Percentiles rank a stretch among this genome's conserved stretches.
Evolutionary conservation across 2,329 filamentous ascomycete species (phyloP).

Genomic region (Pyrenophora seminiperda): DNA sequence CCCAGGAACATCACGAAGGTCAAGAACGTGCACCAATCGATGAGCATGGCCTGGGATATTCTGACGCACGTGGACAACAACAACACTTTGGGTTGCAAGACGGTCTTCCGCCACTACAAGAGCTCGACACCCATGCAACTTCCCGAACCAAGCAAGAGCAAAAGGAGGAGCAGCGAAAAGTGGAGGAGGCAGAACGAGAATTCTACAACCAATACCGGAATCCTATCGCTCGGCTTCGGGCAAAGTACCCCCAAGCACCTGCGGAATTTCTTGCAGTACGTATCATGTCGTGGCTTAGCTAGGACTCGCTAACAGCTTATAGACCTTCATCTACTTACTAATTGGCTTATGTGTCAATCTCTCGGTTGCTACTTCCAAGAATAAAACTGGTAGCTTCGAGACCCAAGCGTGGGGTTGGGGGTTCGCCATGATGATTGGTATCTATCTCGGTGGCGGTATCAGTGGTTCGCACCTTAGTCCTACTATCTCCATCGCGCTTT

Average conservation of each 20-base stretch:
- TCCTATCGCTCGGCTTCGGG: slow-evolving; percentile 57
- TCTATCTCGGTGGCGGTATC: slow-evolving; percentile 54
- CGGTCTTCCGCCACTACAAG: slow-evolving; percentile 48
- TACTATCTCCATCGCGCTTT: slow-evolving; percentile 51
- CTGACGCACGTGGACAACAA: slow-evolving; percentile 12
- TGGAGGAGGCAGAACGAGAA: slow-evolving; percentile 53
- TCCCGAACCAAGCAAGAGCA: slow-evolving; percentile 43
- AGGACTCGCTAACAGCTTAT: background rate
- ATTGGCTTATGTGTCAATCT: slow-evolving; percentile 59
- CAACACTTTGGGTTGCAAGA: slow-evolving; percentile 53
- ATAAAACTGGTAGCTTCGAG: slow-evolving; percentile 43
- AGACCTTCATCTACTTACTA: slow-evolving; percentile 38
- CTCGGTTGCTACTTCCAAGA: slow-evolving; percentile 54
- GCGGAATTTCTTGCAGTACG: slow-evolving; percentile 59
- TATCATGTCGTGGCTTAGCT: background rate
- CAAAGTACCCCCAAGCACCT: slow-evolving; percentile 58
- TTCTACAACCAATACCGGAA: slow-evolving; percentile 58
- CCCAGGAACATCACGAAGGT: slow-evolving; percentile 14
- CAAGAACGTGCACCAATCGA: slow-evolving; percentile 29
- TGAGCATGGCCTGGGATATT: slow-evolving; percentile 28
- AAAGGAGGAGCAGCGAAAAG: slow-evolving; percentile 46
- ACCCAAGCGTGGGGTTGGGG: slow-evolving; percentile 55
- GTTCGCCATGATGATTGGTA: slow-evolving; percentile 59
- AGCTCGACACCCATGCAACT: slow-evolving; percentile 32
- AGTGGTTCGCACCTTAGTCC: slow-evolving; percentile 58